phyloP scores from a whole-genome alignment of 768 basidiomycete genomes.

The Steccherinum ochraceum region DNA sequence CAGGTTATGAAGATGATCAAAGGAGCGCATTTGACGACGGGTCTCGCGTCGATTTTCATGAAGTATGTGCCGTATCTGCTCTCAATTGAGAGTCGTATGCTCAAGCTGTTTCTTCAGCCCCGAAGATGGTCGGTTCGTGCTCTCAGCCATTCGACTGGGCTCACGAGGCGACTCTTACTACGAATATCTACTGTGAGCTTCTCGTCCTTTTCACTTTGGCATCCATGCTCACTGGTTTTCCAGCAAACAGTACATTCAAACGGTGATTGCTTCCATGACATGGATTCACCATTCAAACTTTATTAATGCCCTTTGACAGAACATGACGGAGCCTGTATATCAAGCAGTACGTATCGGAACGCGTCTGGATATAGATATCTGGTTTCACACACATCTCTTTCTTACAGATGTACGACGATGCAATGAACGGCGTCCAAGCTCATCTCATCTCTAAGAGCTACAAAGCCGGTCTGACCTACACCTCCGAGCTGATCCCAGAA shows the following conservation, averaged over 20 bases:
- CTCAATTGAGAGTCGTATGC: not conserved
- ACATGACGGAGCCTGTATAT: constrained; percentile 71
- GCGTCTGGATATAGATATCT: not conserved
- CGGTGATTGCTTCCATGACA: constrained; percentile 33
- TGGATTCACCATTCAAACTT: not conserved
- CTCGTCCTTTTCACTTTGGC: not conserved
- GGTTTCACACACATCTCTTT: not conserved
- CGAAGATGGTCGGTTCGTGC: constrained; percentile 43
- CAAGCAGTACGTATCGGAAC: constrained; percentile 45
- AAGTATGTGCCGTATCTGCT: constrained; percentile 35
- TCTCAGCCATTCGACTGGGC: constrained; percentile 79
- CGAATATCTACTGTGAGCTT: constrained; percentile 73
- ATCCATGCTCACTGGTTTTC: not conserved
- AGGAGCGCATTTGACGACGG: constrained; percentile 53
- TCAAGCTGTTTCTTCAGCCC: constrained; percentile 31
- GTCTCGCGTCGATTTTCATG: constrained; percentile 82
- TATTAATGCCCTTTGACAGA: constrained; percentile 41
- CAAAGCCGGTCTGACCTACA: constrained; percentile 61
- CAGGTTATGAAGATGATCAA: constrained; percentile 71
- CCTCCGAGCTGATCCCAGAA: constrained; percentile 74
- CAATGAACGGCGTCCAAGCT: constrained; percentile 76
- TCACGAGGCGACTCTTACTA: constrained; percentile 93
- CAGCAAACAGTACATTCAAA: constrained; percentile 37
- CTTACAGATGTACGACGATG: constrained; percentile 81
- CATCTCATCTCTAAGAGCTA: constrained; percentile 65